A percentile compares a stretch with the other conserved stretches of the same genome.
Conservation (phyloP, 2,329 filamentous ascomycete genomes). For the Ophiostoma himal-ulmi region DNA sequence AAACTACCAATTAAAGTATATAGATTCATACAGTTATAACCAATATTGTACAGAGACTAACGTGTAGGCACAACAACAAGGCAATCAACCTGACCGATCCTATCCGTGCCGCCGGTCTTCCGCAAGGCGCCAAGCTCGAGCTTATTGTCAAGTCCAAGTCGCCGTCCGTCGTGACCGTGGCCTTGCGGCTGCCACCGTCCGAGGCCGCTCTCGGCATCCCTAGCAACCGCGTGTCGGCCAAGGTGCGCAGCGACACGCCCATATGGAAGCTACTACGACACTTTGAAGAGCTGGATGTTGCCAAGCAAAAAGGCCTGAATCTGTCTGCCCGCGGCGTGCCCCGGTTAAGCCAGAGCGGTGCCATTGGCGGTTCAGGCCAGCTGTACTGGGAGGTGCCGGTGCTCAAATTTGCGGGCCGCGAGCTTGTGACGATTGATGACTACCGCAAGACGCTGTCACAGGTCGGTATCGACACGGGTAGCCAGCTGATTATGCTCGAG, state of each 20-base stretch:
- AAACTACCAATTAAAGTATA: constrained; percentile 75
- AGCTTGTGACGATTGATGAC: constrained; percentile 69
- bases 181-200: constrained; percentile 73
- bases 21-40: background rate
- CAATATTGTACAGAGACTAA: background rate
- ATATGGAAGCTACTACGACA: constrained; percentile 86
- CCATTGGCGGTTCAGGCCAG: constrained; percentile 57
- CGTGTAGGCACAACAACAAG: constrained; percentile 69
- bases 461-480: constrained; percentile 80
- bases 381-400: constrained; percentile 85
- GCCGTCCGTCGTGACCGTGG: constrained; percentile 77
- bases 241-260: constrained; percentile 80
- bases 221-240: constrained; percentile 67
- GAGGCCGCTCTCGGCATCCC: constrained; percentile 55
- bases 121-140: constrained; percentile 83
- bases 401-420: constrained; percentile 74
- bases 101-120: constrained; percentile 75
- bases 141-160: constrained; percentile 83
- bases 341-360: constrained; percentile 43
- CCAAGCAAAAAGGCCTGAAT: constrained; percentile 58
- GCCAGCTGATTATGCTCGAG: constrained; percentile 67
- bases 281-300: constrained; percentile 73
- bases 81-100: constrained; percentile 77
- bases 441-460: constrained; percentile 85
- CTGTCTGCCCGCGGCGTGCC: constrained; percentile 79